Evolutionary conservation across 2,329 filamentous ascomycete genomes (phyloP).

Genomic region (Westerdykella aurantiaca): DNA sequence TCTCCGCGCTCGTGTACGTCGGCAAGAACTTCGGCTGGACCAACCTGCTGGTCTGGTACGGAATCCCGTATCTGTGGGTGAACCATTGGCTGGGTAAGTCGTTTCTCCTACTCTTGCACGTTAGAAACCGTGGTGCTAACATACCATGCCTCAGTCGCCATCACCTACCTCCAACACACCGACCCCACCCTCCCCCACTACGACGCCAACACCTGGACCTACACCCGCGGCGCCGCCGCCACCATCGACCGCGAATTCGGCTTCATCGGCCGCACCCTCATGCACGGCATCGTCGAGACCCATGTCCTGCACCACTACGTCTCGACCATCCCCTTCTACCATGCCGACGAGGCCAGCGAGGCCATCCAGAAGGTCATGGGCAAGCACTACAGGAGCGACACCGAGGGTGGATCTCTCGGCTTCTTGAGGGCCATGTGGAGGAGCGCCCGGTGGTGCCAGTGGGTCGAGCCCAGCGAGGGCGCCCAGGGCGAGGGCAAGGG

Average conservation of each 20-base stretch:
- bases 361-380: conserved; percentile 96
- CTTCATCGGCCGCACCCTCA: conserved; percentile 82
- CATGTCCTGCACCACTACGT: conserved; percentile 98
- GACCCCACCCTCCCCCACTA: conserved; percentile 94
- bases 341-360: conserved; percentile 89
- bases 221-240: conserved; percentile 84
- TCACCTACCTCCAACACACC: conserved; percentile 96
- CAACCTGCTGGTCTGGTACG: conserved; percentile 93
- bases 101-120: background rate
- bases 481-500: conserved; percentile 75
- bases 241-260: conserved; percentile 97
- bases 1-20: conserved; percentile 59
- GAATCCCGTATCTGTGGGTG: conserved; percentile 91
- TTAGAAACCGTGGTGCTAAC: conserved; percentile 7
- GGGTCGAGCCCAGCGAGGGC: conserved; percentile 86
- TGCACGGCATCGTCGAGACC: conserved; percentile 96
- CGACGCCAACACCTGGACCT: conserved; percentile 80
- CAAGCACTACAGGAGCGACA: conserved; percentile 83
- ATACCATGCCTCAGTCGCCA: conserved; percentile 62
- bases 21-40: conserved; percentile 72
- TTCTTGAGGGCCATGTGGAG: conserved; percentile 82
- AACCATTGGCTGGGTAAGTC: conserved; percentile 96
- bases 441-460: conserved; percentile 83
- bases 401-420: conserved; percentile 56
- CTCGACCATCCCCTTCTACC: conserved; percentile 92